phyloP scores from a whole-genome alignment of 345 rosid genomes.

The Arabidopsis suecica region DNA sequence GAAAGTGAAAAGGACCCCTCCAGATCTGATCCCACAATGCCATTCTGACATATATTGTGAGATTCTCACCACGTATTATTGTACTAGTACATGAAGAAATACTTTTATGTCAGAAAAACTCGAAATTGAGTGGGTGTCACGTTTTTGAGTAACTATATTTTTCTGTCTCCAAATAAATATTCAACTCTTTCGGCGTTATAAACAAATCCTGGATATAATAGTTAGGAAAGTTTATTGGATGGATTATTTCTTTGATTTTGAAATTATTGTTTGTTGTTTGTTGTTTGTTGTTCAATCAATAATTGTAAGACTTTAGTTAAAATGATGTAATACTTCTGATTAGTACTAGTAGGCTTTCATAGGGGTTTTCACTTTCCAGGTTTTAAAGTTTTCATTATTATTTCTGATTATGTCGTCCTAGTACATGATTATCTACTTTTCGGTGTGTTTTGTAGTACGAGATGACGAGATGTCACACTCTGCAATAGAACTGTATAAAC shows the following conservation, averaged over 20 bases:
- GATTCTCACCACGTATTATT: conserved; percentile 25
- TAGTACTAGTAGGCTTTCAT: background rate
- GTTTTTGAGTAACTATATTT: conserved; percentile 28
- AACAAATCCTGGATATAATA: background rate
- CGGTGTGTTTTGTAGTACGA: background rate
- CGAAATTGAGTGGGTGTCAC: conserved; percentile 37
- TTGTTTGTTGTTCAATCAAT: conserved; percentile 1
- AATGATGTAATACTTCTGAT: background rate
- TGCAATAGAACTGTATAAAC: background rate
- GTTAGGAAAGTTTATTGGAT: background rate
- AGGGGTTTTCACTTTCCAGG: background rate
- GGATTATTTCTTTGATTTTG: background rate
- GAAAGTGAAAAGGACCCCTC: background rate
- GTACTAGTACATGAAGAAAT: conserved; percentile 4
- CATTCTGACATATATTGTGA: conserved; percentile 37
- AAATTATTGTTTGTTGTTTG: conserved; percentile 5
- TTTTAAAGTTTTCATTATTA: background rate
- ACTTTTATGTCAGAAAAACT: conserved; percentile 19
- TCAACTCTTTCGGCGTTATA: background rate
- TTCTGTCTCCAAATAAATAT: conserved; percentile 11
- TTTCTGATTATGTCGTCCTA: background rate
- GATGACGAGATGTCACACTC: background rate
- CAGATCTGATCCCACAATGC: conserved; percentile 32
- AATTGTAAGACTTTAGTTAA: background rate
- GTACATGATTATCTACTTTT: background rate